Conservation (phyloP, 164 flowering plant species). For the Stephania yunnanensis region DNA sequence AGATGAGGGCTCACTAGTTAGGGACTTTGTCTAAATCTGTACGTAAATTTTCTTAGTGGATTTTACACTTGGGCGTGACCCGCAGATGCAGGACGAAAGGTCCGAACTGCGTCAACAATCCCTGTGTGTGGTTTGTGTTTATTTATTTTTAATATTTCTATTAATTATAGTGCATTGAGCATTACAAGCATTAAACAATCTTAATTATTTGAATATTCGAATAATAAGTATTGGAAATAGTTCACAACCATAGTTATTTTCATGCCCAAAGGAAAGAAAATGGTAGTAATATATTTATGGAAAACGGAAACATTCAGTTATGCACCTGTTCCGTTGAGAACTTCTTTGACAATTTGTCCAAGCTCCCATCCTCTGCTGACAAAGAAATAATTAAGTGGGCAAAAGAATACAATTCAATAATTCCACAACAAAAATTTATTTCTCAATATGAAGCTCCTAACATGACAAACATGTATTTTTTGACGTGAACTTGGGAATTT, state of each 20-base stretch:
- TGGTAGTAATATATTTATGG: not conserved
- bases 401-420: not conserved
- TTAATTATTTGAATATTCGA: not conserved
- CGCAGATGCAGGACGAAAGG: no score
- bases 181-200: not conserved
- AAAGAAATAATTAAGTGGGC: not conserved
- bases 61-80: no score
- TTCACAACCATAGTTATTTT: not conserved
- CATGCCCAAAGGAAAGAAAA: not conserved
- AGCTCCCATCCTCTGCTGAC: constrained; percentile 2
- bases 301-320: not conserved
- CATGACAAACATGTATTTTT: not conserved
- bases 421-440: not conserved
- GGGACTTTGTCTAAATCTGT: no score
- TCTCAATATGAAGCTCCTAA: not conserved
- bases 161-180: no score
- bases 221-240: not conserved
- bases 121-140: no score
- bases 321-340: constrained; percentile 1
- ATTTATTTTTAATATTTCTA: no score
- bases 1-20: no score
- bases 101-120: no score
- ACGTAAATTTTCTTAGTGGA: no score
- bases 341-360: not conserved
- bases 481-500: no score